Evolutionary conservation across 2,329 filamentous ascomycete species (phyloP), one percentile per base, ranked within the genome.

Genomic region (Aspergillus alliaceus): DNA sequence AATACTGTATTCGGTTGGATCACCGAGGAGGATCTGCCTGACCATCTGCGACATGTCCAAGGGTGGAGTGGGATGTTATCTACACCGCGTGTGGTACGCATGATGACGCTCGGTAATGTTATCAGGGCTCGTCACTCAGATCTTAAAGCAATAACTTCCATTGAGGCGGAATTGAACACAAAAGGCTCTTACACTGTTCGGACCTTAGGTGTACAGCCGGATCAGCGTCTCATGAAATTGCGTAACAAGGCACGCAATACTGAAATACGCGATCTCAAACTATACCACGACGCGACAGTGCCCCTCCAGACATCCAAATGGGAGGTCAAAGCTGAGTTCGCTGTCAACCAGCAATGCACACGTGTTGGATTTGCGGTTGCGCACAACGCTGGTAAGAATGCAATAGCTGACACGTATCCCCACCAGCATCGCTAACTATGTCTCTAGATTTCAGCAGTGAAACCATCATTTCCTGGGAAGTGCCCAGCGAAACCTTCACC

Each of bases 21-120:
- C n/a, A n/a, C n/a, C n/a, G n/a, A n/a, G n/a, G n/a, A n/a, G n/a
- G n/a, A n/a, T n/a, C 60, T 83, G 3, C 73, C 79, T 1, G 70
- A 80, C 54, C 60, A 68, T 2, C 60, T 76, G 14, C 75, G 79
- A 3, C 71, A 78, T 55, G 64, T 68, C 1, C 79, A 82, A 61
- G 78, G 77, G 11, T 83, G 80, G 79, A 82, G 77, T 20, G 80
- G 81, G 1, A 64, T 77, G 54, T 67, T 82, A 8, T 80, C 80
- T 1, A 58, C 82, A 5, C 80, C 80, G 0, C 69, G 80, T 15
- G 75, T 77, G 20, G 57, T 82, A 1, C 67, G 67, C n/a, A 57
- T 83, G n/a, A 68, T 70, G 57, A 75, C 74, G 0, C 56, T 77
- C 2, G 59, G 64, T 4, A 63, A 73, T 11, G 76, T 44, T 25